These are phyloP conservation scores for Didymella pinodella DNA, from an alignment of 2,329 filamentous ascomycete genomes.

Conservation along the genomic window DNA sequence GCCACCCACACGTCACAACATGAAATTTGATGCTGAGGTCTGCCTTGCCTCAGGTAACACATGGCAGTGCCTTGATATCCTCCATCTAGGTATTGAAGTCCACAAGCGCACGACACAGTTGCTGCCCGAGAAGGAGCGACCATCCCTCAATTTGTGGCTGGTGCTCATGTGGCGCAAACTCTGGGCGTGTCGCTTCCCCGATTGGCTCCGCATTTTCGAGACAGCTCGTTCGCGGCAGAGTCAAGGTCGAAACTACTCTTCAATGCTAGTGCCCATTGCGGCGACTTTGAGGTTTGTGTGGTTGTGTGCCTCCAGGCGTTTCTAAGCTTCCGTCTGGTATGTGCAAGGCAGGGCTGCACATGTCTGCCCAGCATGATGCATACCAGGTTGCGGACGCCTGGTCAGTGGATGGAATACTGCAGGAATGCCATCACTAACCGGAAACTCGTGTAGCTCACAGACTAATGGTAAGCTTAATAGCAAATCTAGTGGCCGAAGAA, in stretches of 20 bases:
- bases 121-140: constrained; percentile 1
- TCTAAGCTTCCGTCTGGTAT: background rate
- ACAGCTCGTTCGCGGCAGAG: constrained; percentile 24
- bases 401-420: no score
- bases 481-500: background rate
- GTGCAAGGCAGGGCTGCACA: background rate
- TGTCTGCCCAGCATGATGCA: background rate
- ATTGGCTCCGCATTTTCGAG: constrained; percentile 13
- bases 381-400: background rate
- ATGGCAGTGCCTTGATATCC: background rate
- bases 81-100: background rate
- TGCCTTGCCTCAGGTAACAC: constrained; percentile 4
- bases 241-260: constrained; percentile 12
- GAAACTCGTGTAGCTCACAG: background rate
- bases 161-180: constrained; percentile 18
- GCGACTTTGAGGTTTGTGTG: background rate
- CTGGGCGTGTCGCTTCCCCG: constrained; percentile 13
- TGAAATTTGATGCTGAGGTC: background rate
- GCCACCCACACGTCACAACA: constrained; percentile 41
- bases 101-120: background rate
- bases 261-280: constrained; percentile 2
- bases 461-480: background rate
- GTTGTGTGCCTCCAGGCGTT: background rate
- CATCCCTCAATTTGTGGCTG: constrained; percentile 7
- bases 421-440: background rate